phyloP scores from a whole-genome alignment of 345 rosid species.

The Hypericum androsaemum region DNA sequence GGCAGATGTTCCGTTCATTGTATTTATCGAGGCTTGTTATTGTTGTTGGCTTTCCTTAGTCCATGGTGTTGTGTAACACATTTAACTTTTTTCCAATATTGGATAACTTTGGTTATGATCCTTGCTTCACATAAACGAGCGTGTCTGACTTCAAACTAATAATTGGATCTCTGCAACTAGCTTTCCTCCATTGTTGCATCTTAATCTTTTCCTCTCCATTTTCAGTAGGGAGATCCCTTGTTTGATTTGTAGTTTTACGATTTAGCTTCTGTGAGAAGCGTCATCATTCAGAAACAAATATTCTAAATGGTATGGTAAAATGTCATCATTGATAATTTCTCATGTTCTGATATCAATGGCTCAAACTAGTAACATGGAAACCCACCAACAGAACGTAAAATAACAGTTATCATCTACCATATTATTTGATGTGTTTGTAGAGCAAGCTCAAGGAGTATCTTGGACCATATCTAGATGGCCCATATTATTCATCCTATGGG shows the following conservation, averaged over 20 bases:
- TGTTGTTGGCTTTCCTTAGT: neutral
- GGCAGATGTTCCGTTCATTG: neutral
- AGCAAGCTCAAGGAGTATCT: constrained; percentile 72
- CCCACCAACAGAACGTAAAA: neutral
- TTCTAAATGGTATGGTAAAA: too few relatives aligned
- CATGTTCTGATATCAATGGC: constrained; percentile 2
- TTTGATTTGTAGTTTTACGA: too few relatives aligned
- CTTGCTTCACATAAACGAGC: too few relatives aligned
- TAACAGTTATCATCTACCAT: constrained; percentile 5
- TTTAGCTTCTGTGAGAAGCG: too few relatives aligned
- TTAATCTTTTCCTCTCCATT: too few relatives aligned
- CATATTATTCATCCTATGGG: constrained; percentile 81
- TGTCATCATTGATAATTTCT: too few relatives aligned
- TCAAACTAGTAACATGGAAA: neutral
- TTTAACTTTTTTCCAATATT: too few relatives aligned
- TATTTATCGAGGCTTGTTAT: neutral
- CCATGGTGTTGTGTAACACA: too few relatives aligned
- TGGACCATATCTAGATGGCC: constrained; percentile 70
- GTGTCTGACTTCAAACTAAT: too few relatives aligned
- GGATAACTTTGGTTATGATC: too few relatives aligned
- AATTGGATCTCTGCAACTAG: neutral
- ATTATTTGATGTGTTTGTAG: constrained; percentile 34
- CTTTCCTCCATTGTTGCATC: neutral
- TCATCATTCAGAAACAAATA: too few relatives aligned
- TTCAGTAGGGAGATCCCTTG: too few relatives aligned